phyloP scores from a whole-genome alignment of 2,329 filamentous ascomycete genomes.

The Pestalotiopsis fici region DNA sequence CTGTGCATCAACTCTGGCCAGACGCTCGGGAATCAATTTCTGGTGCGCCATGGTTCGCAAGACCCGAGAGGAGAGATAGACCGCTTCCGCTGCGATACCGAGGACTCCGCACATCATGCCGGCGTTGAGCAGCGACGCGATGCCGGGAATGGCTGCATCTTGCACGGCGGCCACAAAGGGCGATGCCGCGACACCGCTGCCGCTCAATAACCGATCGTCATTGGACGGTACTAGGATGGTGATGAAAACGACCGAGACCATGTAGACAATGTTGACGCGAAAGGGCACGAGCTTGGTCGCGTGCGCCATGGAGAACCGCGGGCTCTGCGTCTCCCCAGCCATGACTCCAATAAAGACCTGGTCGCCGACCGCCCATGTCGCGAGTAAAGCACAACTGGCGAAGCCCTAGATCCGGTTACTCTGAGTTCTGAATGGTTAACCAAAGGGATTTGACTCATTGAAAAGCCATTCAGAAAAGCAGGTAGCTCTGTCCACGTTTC shows the following conservation, averaged over 20 bases:
- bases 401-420: background rate
- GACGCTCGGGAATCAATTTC: background rate
- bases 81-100: background rate
- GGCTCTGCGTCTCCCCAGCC: conserved; percentile 34
- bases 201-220: background rate
- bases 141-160: background rate
- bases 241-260: conserved; percentile 30
- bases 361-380: conserved; percentile 19
- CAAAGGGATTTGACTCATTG: background rate
- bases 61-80: background rate
- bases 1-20: background rate
- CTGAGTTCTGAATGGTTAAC: no score
- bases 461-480: conserved; percentile 34
- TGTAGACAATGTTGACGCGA: conserved; percentile 30
- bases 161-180: background rate
- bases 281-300: conserved; percentile 31
- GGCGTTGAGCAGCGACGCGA: background rate
- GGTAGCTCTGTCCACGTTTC: conserved; percentile 31
- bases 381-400: conserved; percentile 16
- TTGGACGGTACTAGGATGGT: background rate
- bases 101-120: background rate
- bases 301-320: conserved; percentile 34
- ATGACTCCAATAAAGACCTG: conserved; percentile 34
- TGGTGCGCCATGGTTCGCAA: background rate
- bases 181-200: background rate